These are phyloP conservation scores for Russula compacta DNA, from an alignment of 768 basidiomycete genomes.

Conservation along the genomic window DNA sequence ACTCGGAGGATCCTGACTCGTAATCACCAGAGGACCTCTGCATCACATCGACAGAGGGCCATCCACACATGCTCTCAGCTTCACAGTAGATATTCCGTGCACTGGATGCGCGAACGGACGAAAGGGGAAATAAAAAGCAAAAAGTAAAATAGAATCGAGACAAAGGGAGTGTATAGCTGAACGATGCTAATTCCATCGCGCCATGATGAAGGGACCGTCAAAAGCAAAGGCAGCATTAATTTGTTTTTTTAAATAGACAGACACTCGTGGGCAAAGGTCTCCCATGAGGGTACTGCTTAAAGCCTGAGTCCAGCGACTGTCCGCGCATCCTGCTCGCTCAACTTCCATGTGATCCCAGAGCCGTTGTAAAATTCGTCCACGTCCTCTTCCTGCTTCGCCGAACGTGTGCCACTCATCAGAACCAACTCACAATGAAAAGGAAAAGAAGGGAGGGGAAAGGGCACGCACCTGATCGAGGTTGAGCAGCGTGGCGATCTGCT, in stretches of 20 bases:
- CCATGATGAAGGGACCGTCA: neutral
- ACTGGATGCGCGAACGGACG: too few species aligned
- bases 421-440: too few species aligned
- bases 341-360: slow-evolving; percentile 84
- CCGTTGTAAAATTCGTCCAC: slow-evolving; percentile 91
- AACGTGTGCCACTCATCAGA: neutral
- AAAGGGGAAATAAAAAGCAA: too few species aligned
- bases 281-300: neutral
- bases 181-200: too few species aligned
- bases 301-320: slow-evolving; percentile 45
- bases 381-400: slow-evolving; percentile 72
- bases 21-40: too few species aligned
- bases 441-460: neutral
- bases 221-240: neutral
- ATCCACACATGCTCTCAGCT: too few species aligned
- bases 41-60: too few species aligned
- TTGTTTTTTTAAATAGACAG: neutral
- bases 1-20: too few species aligned
- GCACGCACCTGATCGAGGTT: slow-evolving; percentile 74
- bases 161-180: too few species aligned
- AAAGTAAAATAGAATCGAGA: too few species aligned
- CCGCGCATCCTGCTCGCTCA: slow-evolving; percentile 69
- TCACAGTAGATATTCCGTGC: too few species aligned
- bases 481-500: slow-evolving; percentile 86
- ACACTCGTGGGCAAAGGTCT: neutral